Percentiles rank a stretch among this genome's conserved stretches.
Evolutionary conservation across 2,329 filamentous ascomycete species (phyloP).

Genomic region (Nothomitra cinnamomea): DNA sequence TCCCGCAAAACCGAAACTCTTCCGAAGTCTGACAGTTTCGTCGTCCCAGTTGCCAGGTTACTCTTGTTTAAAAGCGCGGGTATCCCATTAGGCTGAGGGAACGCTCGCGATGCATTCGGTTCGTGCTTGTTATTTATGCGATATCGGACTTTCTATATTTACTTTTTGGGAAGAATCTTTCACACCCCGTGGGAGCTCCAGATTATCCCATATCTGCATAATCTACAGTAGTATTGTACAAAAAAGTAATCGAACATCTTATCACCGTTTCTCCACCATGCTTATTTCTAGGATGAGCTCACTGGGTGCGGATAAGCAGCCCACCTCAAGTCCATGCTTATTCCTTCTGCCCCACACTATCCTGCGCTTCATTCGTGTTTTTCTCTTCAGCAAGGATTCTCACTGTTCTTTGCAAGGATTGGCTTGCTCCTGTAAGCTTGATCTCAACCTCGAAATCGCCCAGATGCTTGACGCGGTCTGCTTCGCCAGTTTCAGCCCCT

Average conservation of each 20-base stretch:
- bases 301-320: too few species aligned
- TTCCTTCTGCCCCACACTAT: background rate
- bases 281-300: too few species aligned
- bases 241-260: too few species aligned
- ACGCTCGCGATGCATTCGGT: background rate
- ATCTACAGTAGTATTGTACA: too few species aligned
- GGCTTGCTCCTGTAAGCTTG: conserved; percentile 7
- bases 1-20: conserved; percentile 1
- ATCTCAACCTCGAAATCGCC: conserved; percentile 36
- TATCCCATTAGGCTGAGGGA: too few species aligned
- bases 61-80: too few species aligned
- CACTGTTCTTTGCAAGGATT: background rate
- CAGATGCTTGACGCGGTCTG: conserved; percentile 32
- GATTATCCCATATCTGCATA: background rate
- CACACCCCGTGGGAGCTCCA: background rate
- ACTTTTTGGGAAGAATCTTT: background rate
- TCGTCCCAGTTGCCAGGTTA: too few species aligned
- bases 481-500: conserved; percentile 18
- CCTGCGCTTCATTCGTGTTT: background rate
- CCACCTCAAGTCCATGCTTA: background rate
- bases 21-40: background rate
- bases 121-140: background rate
- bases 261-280: too few species aligned
- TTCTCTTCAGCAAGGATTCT: background rate
- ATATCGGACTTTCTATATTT: conserved; percentile 1